Percentiles rank a stretch among this genome's conserved stretches.
Evolutionary conservation across 164 flowering plant genomes (phyloP).

Genomic region (Hamamelis virginiana): DNA sequence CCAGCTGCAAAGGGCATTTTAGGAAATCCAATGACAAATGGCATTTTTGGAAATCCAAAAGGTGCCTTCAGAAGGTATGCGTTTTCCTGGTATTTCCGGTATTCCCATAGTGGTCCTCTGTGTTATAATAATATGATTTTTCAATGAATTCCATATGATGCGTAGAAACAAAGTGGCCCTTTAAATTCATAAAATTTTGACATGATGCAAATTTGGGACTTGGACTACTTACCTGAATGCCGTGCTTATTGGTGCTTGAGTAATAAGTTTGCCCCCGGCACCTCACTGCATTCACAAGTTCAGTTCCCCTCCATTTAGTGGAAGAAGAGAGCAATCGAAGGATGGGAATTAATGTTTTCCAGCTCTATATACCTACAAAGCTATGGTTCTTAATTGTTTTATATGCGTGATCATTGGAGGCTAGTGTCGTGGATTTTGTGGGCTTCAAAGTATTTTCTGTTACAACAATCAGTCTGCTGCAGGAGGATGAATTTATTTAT

Average conservation of each 20-base stretch:
- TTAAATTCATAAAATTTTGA: neutral
- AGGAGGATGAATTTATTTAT: too few species aligned
- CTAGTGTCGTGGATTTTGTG: neutral
- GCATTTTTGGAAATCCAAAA: conserved; percentile 11
- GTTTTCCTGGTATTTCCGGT: neutral
- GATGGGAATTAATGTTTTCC: neutral
- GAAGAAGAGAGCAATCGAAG: neutral
- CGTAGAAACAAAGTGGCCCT: neutral
- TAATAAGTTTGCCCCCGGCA: neutral
- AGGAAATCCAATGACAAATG: conserved; percentile 6
- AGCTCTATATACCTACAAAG: neutral
- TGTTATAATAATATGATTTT: neutral
- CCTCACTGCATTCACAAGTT: neutral
- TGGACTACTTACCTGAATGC: neutral
- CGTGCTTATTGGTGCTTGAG: neutral
- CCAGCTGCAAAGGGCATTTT: conserved; percentile 6
- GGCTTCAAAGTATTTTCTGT: too few species aligned
- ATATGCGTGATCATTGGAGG: too few species aligned
- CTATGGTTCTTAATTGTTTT: neutral
- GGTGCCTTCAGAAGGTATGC: conserved; percentile 24
- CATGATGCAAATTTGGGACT: neutral
- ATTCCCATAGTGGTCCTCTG: neutral
- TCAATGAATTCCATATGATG: neutral
- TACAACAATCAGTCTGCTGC: too few species aligned
- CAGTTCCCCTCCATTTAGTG: neutral